These are phyloP conservation scores for Trypethelium eluteriae DNA, from an alignment of 495 filamentous ascomycete genomes.

Conservation along the genomic window DNA sequence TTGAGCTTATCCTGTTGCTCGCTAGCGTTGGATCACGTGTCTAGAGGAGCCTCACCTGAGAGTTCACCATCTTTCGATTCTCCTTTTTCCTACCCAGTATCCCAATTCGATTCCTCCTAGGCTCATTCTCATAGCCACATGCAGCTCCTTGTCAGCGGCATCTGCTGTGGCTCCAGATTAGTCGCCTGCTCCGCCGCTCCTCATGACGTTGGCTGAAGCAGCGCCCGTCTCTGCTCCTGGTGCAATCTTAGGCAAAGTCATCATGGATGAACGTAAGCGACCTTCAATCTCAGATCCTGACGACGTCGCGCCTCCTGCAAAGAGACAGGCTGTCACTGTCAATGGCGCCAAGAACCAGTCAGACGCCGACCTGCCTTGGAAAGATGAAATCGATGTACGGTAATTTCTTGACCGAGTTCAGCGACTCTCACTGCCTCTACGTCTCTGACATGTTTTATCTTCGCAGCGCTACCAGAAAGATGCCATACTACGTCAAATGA, in stretches of 20 bases:
- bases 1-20: too few species aligned
- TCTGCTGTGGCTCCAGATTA: slow-evolving; percentile 2
- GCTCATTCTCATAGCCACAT: background rate
- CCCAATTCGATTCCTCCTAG: too few species aligned
- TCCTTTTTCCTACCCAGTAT: background rate
- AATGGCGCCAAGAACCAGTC: slow-evolving; percentile 71
- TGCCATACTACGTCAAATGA: slow-evolving; percentile 94
- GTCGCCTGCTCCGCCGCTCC: background rate
- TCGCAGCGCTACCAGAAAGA: slow-evolving; percentile 89
- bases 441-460: slow-evolving; percentile 10
- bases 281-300: slow-evolving; percentile 65
- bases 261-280: slow-evolving; percentile 98
- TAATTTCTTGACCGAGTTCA: background rate
- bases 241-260: slow-evolving; percentile 47
- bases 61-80: background rate
- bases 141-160: background rate
- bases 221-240: slow-evolving; percentile 11
- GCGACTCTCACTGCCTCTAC: background rate
- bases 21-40: background rate
- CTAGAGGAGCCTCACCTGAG: background rate
- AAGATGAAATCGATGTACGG: slow-evolving; percentile 85
- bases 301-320: slow-evolving; percentile 72
- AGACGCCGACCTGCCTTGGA: slow-evolving; percentile 72
- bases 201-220: slow-evolving; percentile 11
- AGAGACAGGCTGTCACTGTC: slow-evolving; percentile 63